Conservation (phyloP, 2,329 filamentous ascomycete genomes). For the Remersonia thermophila region DNA sequence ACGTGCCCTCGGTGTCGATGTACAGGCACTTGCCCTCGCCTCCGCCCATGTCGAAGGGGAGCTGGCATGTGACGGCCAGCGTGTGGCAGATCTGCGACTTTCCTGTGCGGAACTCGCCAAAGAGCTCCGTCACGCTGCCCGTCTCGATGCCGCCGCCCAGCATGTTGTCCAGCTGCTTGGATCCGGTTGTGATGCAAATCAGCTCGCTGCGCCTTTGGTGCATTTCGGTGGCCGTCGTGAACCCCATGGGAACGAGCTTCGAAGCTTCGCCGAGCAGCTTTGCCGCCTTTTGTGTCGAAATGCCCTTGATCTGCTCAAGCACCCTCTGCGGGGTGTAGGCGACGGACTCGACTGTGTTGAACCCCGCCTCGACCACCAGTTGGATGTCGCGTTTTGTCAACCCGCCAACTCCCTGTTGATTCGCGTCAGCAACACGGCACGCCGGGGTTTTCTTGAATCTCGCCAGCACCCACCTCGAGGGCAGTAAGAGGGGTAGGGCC, state of each 20-base stretch:
- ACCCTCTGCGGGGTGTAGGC: conserved; percentile 78
- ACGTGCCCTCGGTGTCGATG: conserved; percentile 96
- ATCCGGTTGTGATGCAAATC: conserved; percentile 95
- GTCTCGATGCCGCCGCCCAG: conserved; percentile 93
- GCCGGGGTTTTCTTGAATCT: background rate
- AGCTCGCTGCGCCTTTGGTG: conserved; percentile 91
- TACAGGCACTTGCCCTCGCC: conserved; percentile 97
- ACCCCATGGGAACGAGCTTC: conserved; percentile 96
- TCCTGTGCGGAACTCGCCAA: conserved; percentile 94
- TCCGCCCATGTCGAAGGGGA: conserved; percentile 97
- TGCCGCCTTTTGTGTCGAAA: conserved; percentile 89
- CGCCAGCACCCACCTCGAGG: conserved; percentile 55
- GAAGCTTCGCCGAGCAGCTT: conserved; percentile 77
- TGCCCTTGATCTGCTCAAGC: conserved; percentile 92
- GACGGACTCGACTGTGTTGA: conserved; percentile 88
- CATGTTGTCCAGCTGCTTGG: conserved; percentile 91
- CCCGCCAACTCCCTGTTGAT: conserved; percentile 64
- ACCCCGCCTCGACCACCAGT: conserved; percentile 80
- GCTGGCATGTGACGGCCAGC: conserved; percentile 91
- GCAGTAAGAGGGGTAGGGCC: conserved; percentile 82
- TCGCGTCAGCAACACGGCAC: background rate
- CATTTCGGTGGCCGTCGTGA: conserved; percentile 98
- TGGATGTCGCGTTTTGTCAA: conserved; percentile 94
- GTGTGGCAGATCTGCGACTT: conserved; percentile 99
- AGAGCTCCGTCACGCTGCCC: conserved; percentile 94